Base-by-base conservation (phyloP, 1,284 basidiomycete species). In the Cerrena zonata region DNA sequence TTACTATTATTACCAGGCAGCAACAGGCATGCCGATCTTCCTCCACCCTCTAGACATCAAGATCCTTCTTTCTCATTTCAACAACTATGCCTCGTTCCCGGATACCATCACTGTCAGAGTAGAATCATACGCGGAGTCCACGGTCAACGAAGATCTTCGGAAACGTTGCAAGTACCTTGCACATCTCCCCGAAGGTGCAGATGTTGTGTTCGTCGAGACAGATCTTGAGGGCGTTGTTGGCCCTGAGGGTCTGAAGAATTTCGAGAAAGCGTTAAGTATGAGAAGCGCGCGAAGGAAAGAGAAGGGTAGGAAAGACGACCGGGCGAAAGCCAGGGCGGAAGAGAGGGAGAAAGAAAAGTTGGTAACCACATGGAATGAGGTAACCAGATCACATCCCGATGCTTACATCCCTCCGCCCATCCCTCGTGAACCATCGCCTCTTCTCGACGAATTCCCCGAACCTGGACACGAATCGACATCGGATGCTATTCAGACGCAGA, bases 1-100 rank as follows among this genome's bases (percentile, higher is more conserved):
- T 11, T 98, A 96, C 69, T 92, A 89, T 62, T 99, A 91, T 69
- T 99, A 97, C 68, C 96, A 99, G 69, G 90, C 93, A 11, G 84
- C 91, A 0, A 91, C 91, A 2, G 96, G 95, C 15, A 78, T 91
- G 54, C 89, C 91, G 18, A 80, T 98, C 60, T 99, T 90, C 73
- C 79, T 99, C 13, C 93, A 96, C 63, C 94, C 95, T 2, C 79
- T 99, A 37, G 95, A 99, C 66, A 96, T 95, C 69, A 89, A 88
- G 69, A 93, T 97, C 51, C 77, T 99, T 13, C 75, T 94, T 15
- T 80, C 91, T 11, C 86, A 94, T 65, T 97, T 86, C 69, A 76
- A 82, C 58, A 79, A 78, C 52, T 98, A 98, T 60, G 70, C 85
- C 1, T 77, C 84, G 2, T 95, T 99, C 67, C 95, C 96, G 0